phyloP scores from a whole-genome alignment of 768 basidiomycete genomes.

The Leccinum variicolor region DNA sequence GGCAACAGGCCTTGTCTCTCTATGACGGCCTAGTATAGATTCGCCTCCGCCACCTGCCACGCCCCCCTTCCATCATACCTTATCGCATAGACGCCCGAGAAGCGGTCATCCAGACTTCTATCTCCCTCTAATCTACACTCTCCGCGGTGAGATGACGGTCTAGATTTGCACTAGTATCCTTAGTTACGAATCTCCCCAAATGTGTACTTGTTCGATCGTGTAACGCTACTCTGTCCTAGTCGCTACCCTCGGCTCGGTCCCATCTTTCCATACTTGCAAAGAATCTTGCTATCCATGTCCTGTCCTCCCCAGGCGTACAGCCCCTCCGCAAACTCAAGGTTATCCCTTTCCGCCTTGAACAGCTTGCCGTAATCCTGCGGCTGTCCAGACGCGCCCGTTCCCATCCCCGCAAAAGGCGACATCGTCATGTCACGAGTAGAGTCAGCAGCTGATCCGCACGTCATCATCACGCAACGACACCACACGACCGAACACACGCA shows the following conservation, averaged over 20 bases:
- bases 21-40: constrained; percentile 90
- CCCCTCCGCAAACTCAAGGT: constrained; percentile 88
- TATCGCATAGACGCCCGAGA: constrained; percentile 22
- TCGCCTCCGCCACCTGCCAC: constrained; percentile 1
- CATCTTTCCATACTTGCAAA: constrained; percentile 73
- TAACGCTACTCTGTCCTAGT: constrained; percentile 24
- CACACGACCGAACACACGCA: constrained; percentile 36
- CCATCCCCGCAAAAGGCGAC: constrained; percentile 61
- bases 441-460: constrained; percentile 60
- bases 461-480: constrained; percentile 13
- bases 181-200: constrained; percentile 15
- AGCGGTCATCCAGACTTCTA: constrained; percentile 18
- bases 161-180: constrained; percentile 5
- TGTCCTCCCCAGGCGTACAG: constrained; percentile 80
- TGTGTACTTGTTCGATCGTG: constrained; percentile 26
- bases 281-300: constrained; percentile 74
- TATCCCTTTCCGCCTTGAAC: constrained; percentile 89
- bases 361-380: constrained; percentile 87
- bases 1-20: constrained; percentile 76
- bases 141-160: constrained; percentile 10
- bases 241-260: constrained; percentile 26
- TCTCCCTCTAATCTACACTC: constrained; percentile 28
- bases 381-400: constrained; percentile 45
- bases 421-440: constrained; percentile 70
- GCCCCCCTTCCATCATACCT: constrained; percentile 14